Conservation (phyloP, 345 rosid genomes). For the Salix suchowensis region DNA sequence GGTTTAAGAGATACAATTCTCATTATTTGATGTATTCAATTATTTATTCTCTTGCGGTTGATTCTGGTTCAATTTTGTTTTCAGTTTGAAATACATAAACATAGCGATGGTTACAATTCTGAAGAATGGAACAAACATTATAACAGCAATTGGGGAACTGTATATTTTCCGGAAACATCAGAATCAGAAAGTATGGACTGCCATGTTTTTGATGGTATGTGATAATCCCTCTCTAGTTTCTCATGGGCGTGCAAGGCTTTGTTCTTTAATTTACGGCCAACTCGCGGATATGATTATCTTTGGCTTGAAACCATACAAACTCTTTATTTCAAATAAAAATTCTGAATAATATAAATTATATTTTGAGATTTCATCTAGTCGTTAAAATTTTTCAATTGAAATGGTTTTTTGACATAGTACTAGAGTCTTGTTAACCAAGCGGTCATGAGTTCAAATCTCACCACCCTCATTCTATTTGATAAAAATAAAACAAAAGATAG, state of each 20-base stretch:
- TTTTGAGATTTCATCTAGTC: rapidly evolving
- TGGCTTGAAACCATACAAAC: too few species aligned
- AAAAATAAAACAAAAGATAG: too few species aligned
- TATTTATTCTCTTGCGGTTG: not conserved
- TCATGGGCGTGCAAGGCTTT: not conserved
- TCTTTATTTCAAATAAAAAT: not conserved
- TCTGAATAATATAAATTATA: too few species aligned
- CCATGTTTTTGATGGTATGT: constrained; percentile 87
- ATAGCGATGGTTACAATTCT: constrained; percentile 94
- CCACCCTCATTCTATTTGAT: too few species aligned
- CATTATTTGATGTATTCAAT: not conserved
- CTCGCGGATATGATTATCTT: not conserved
- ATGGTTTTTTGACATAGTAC: too few species aligned
- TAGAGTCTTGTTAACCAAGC: rapidly evolving
- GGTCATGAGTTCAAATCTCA: too few species aligned
- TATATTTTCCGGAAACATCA: constrained; percentile 81
- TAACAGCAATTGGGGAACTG: constrained; percentile 82
- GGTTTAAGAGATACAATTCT: not conserved
- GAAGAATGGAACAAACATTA: constrained; percentile 89
- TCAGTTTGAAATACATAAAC: constrained; percentile 84
- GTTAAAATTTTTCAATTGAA: rapidly evolving
- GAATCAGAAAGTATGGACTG: constrained; percentile 86
- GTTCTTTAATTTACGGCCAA: not conserved
- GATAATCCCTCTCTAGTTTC: not conserved
- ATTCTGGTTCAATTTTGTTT: constrained; percentile 22